phyloP scores from a whole-genome alignment of 495 filamentous ascomycete species.

The Aspergillus taichungensis region DNA sequence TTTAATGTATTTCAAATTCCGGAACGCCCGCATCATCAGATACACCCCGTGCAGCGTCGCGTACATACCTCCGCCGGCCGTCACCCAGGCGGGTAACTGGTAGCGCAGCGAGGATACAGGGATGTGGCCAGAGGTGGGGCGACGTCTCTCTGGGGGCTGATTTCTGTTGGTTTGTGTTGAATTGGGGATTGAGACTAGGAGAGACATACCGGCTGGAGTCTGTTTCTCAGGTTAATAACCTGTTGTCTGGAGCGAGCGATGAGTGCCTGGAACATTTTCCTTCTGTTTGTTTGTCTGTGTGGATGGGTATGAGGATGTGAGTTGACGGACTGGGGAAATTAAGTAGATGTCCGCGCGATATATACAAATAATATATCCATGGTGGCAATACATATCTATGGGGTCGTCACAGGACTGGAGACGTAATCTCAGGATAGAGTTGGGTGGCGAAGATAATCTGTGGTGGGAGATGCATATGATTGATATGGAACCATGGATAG shows the following conservation, averaged over 20 bases:
- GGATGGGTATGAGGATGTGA: too few species aligned
- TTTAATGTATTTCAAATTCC: constrained; percentile 19
- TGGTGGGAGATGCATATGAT: too few species aligned
- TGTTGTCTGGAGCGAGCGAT: constrained; percentile 8
- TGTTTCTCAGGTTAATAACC: neutral
- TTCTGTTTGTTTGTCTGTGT: too few species aligned
- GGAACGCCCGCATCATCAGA: constrained; percentile 23
- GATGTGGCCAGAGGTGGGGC: constrained; percentile 7
- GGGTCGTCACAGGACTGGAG: too few species aligned
- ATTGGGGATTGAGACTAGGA: neutral
- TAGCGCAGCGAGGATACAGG: constrained; percentile 16
- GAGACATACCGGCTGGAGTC: constrained; percentile 5
- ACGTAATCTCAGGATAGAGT: too few species aligned
- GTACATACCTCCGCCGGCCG: constrained; percentile 23
- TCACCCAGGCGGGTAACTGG: constrained; percentile 23
- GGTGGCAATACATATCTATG: too few species aligned
- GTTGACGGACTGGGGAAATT: too few species aligned
- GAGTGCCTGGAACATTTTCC: constrained; percentile 11
- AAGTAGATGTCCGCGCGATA: too few species aligned
- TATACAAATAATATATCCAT: too few species aligned
- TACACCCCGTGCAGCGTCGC: constrained; percentile 24
- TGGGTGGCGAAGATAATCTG: too few species aligned
- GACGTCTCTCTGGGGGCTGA: neutral
- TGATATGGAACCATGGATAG: too few species aligned
- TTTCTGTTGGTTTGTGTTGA: neutral